Conservation (phyloP, 208 protist genomes). For the Polymyxa betae region DNA sequence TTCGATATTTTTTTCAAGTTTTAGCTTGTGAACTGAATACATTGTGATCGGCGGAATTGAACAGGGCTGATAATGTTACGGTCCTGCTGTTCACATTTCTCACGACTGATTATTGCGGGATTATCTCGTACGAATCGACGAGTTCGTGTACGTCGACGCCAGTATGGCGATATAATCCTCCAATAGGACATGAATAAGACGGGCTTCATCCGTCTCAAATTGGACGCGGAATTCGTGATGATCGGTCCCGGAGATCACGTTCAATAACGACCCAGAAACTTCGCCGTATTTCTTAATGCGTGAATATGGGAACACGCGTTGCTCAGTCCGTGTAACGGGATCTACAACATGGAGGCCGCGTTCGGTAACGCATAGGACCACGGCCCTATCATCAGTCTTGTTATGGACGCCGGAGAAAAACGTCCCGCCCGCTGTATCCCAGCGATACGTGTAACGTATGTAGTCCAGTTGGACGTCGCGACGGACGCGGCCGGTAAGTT, state of each 20-base stretch:
- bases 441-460: background rate
- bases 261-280: background rate
- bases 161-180: slow-evolving; percentile 24
- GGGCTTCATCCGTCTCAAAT: slow-evolving; percentile 13
- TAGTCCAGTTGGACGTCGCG: slow-evolving; percentile 33
- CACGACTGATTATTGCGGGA: too few species aligned
- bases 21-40: too few species aligned
- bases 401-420: background rate
- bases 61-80: too few species aligned
- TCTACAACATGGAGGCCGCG: background rate
- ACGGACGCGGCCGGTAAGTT: background rate
- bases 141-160: background rate
- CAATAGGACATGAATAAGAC: slow-evolving; percentile 13
- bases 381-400: background rate
- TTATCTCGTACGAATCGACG: too few species aligned
- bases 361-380: slow-evolving; percentile 36
- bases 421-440: background rate
- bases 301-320: slow-evolving; percentile 19
- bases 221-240: slow-evolving; percentile 37
- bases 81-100: too few species aligned
- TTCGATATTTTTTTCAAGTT: too few species aligned
- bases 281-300: slow-evolving; percentile 25
- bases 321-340: background rate
- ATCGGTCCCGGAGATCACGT: background rate
- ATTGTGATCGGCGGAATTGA: too few species aligned